Evolutionary conservation across 805 yeast genomes (phyloP), one percentile per base, ranked within the genome.

Genomic region (Priceomyces fermenticarens): DNA sequence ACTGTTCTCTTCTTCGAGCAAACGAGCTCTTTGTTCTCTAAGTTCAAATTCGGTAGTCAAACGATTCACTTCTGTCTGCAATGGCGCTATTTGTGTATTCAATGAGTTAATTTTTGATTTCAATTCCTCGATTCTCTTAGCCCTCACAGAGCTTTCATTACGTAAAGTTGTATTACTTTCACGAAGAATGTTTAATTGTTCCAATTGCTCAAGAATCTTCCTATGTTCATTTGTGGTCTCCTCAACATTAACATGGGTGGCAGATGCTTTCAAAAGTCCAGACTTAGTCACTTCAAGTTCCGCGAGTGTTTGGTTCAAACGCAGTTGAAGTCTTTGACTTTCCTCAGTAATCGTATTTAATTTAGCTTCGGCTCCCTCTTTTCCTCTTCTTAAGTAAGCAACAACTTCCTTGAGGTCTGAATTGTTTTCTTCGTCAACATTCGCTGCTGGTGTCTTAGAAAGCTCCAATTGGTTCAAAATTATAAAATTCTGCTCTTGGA

Each of bases 161-260:
- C 90, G 72, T 47, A 85, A 66, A 2, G 86, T 76, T 7, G 71
- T 63, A 51, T 85, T 85, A 50, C 88, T 82, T 57, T 85, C 91
- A 39, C 85, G 70, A 40, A 85, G 59, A 17, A 83, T 64, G 49
- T 77, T 80, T 57, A 85, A 58, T 47, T 83, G 84, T 42, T 80
- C 75, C 38, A 83, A 63, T 51, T 81, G 83, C 36, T 72, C 70
- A 42, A 73, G 43, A 14, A 83, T 54, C 32, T 70, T 66, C 4
- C 67, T 59, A 40, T 80, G 81, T 39, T 71, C 77, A 15, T 64
- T 54, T 33, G 64, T 67, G 1, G 46, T 44, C 47, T 49, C 62
- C 7, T 58, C 60, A 9, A 65, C 33, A 32, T 58, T 48, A 9
- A 52, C 40, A 7, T 53, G 44, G 17, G 43, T 39, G 2, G 55